Percentiles rank a stretch among this genome's conserved stretches.
phyloP scores from a whole-genome alignment of 2,329 filamentous ascomycete species.

The Pseudopyrenochaeta lycopersici region DNA sequence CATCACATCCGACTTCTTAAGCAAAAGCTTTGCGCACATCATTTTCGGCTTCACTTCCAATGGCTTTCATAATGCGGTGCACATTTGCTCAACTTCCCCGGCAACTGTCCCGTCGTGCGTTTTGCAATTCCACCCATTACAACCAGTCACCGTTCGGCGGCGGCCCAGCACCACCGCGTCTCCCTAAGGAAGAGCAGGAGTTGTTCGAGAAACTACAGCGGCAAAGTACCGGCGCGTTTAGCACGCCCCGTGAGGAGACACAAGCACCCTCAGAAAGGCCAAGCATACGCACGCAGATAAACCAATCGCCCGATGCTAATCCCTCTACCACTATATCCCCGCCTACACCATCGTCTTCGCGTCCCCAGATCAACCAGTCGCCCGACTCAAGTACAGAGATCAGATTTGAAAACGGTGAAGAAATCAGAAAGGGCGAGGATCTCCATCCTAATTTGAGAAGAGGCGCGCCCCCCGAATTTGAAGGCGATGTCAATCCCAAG shows the following conservation, averaged over 20 bases:
- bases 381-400: conserved; percentile 14
- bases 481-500: conserved; percentile 89
- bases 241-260: conserved; percentile 63
- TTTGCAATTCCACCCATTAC: conserved; percentile 21
- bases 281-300: conserved; percentile 37
- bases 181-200: conserved; percentile 88
- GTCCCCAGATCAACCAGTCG: conserved; percentile 21
- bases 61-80: conserved; percentile 24
- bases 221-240: conserved; percentile 79
- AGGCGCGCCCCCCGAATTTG: conserved; percentile 89
- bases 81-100: conserved; percentile 31
- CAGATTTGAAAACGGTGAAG: conserved; percentile 34
- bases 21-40: not conserved
- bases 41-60: not conserved
- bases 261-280: conserved; percentile 50
- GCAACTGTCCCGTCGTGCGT: conserved; percentile 32
- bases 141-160: conserved; percentile 38
- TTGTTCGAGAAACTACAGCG: conserved; percentile 88
- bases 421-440: conserved; percentile 67
- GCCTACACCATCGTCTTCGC: conserved; percentile 1
- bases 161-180: conserved; percentile 79
- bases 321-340: not conserved
- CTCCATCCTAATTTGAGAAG: conserved; percentile 75
- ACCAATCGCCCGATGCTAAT: conserved; percentile 41
- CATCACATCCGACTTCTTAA: not conserved